Evolutionary conservation across 1,139 yeast species (phyloP).

Genomic region (Blastobotrys petasosporus): DNA sequence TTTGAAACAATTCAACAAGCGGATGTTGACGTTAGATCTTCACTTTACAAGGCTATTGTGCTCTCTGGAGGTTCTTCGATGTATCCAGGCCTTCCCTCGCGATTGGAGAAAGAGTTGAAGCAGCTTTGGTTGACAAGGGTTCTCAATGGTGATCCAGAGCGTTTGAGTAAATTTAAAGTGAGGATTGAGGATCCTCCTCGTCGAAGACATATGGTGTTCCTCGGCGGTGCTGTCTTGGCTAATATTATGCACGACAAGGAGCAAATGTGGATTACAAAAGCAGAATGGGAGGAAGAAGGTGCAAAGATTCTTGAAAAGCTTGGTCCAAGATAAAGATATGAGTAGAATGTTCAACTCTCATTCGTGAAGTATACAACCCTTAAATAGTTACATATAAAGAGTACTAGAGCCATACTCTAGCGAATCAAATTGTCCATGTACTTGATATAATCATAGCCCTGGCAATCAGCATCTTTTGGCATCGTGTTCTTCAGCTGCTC

Average conservation of each 20-base stretch:
- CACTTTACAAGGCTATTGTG: slow-evolving; percentile 87
- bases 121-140: slow-evolving; percentile 93
- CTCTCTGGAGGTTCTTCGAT: slow-evolving; percentile 94
- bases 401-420: neutral
- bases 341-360: neutral
- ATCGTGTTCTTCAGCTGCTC: slow-evolving; percentile 30
- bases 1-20: slow-evolving; percentile 92
- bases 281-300: slow-evolving; percentile 98
- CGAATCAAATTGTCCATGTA: slow-evolving; percentile 24
- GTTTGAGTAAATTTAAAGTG: slow-evolving; percentile 88
- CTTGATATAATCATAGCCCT: slow-evolving; percentile 32
- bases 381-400: neutral
- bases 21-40: slow-evolving; percentile 85
- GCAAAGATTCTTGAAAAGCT: slow-evolving; percentile 74
- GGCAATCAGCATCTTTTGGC: slow-evolving; percentile 27
- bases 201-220: slow-evolving; percentile 97
- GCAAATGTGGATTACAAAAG: slow-evolving; percentile 94
- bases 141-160: slow-evolving; percentile 76
- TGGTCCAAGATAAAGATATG: slow-evolving; percentile 68
- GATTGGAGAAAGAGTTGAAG: slow-evolving; percentile 91
- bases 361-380: neutral
- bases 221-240: slow-evolving; percentile 98
- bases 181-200: slow-evolving; percentile 98
- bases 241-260: slow-evolving; percentile 97
- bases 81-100: slow-evolving; percentile 97